A percentile compares a stretch with the other conserved stretches of the same genome.
Evolutionary conservation across 2,329 filamentous ascomycete genomes (phyloP).

Genomic region (Pseudogymnoascus sp.): DNA sequence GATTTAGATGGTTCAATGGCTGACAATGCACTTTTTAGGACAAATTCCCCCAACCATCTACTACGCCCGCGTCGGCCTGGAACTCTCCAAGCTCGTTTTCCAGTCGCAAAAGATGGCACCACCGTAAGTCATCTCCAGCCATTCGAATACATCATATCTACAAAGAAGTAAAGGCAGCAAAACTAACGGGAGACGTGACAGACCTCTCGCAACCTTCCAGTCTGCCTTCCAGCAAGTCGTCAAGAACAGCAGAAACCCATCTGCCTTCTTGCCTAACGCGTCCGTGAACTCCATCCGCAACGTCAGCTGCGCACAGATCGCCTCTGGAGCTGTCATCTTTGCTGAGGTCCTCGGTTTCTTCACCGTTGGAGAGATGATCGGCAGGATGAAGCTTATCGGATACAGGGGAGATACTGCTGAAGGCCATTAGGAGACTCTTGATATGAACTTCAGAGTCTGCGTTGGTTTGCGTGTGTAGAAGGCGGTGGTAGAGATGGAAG

Average conservation of each 20-base stretch:
- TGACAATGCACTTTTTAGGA: constrained; percentile 41
- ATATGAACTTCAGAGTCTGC: not conserved
- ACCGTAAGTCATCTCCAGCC: constrained; percentile 60
- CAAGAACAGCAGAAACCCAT: constrained; percentile 64
- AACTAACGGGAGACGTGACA: constrained; percentile 29
- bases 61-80: constrained; percentile 82
- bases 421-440: constrained; percentile 40
- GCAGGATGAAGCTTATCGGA: constrained; percentile 87
- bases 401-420: constrained; percentile 65
- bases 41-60: constrained; percentile 81
- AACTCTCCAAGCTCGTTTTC: constrained; percentile 83
- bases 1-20: constrained; percentile 12
- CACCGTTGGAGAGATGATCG: constrained; percentile 94
- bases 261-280: constrained; percentile 42
- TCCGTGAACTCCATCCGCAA: constrained; percentile 55
- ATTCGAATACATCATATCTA: not conserved
- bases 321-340: constrained; percentile 64
- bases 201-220: constrained; percentile 75
- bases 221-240: constrained; percentile 70
- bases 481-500: not conserved
- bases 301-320: constrained; percentile 62
- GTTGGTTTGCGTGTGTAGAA: not conserved
- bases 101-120: constrained; percentile 83
- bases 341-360: constrained; percentile 95
- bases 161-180: not conserved